Percentiles rank a stretch among this genome's conserved stretches.
These are phyloP conservation scores for Casuarina glauca DNA, from an alignment of 306 rosid species.

Conservation along the genomic window DNA sequence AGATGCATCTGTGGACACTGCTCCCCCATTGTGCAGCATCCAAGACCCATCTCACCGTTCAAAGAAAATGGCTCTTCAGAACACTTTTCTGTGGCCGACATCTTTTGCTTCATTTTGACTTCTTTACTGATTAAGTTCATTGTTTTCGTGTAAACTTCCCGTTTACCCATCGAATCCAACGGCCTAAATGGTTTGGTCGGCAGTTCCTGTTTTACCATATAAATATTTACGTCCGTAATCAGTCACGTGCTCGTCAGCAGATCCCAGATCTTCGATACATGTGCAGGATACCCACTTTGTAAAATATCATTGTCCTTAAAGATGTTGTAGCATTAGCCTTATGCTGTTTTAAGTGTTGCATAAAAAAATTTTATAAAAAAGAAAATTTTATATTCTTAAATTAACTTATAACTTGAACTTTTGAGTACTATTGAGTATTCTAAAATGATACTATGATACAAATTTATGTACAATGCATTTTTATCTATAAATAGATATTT, in stretches of 20 bases:
- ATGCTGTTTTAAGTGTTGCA: too few relatives aligned
- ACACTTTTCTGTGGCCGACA: neutral
- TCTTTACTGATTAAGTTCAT: neutral
- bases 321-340: too few relatives aligned
- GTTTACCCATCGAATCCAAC: conserved; percentile 6
- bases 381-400: too few relatives aligned
- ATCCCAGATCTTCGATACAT: neutral
- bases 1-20: neutral
- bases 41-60: neutral
- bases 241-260: conserved; percentile 22
- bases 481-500: too few relatives aligned
- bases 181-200: conserved; percentile 26
- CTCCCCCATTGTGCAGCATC: neutral
- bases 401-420: too few relatives aligned
- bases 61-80: neutral
- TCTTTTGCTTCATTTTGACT: neutral
- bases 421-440: too few relatives aligned
- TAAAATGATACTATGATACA: too few relatives aligned
- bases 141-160: neutral
- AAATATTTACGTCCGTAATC: neutral
- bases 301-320: neutral
- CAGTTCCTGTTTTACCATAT: neutral
- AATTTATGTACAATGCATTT: too few relatives aligned
- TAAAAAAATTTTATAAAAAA: too few relatives aligned
- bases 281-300: neutral